Percentiles rank a stretch among this genome's conserved stretches.
phyloP scores from a whole-genome alignment of 257 asterid species.

The Solanum sitiens region DNA sequence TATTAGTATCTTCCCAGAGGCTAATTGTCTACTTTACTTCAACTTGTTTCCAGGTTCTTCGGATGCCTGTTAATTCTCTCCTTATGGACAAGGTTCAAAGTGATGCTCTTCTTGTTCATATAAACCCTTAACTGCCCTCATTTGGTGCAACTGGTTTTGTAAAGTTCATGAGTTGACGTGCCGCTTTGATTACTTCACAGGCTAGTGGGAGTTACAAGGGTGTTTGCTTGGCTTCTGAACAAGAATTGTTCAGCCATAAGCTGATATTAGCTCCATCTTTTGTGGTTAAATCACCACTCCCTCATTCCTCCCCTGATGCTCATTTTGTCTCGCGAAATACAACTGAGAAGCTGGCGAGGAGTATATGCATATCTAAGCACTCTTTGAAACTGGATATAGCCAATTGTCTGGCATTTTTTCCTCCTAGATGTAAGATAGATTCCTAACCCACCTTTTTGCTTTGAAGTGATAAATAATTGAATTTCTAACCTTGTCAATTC shows the following conservation, averaged over 20 bases:
- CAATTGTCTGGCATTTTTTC: constrained; percentile 65
- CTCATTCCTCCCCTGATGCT: constrained; percentile 21
- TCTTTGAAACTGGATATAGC: constrained; percentile 48
- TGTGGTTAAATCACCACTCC: constrained; percentile 22
- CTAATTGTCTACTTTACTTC: not conserved
- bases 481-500: not conserved
- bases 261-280: constrained; percentile 70
- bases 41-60: constrained; percentile 50
- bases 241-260: constrained; percentile 70
- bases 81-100: constrained; percentile 56
- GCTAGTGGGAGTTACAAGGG: constrained; percentile 54
- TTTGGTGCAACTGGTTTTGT: not conserved
- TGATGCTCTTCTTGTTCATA: not conserved
- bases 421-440: constrained; percentile 56
- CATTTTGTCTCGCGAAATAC: constrained; percentile 13
- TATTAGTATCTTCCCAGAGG: not conserved
- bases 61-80: constrained; percentile 57
- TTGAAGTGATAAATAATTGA: not conserved
- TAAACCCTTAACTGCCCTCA: not conserved
- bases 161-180: not conserved
- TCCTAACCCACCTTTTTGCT: not conserved
- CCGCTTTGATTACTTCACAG: constrained; percentile 31
- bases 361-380: constrained; percentile 60
- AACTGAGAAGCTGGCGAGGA: constrained; percentile 59
- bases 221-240: constrained; percentile 78